Percentiles rank a stretch among this genome's conserved stretches.
Evolutionary conservation across 495 filamentous ascomycete species (phyloP).

Genomic region (Elasticomyces elasticus): DNA sequence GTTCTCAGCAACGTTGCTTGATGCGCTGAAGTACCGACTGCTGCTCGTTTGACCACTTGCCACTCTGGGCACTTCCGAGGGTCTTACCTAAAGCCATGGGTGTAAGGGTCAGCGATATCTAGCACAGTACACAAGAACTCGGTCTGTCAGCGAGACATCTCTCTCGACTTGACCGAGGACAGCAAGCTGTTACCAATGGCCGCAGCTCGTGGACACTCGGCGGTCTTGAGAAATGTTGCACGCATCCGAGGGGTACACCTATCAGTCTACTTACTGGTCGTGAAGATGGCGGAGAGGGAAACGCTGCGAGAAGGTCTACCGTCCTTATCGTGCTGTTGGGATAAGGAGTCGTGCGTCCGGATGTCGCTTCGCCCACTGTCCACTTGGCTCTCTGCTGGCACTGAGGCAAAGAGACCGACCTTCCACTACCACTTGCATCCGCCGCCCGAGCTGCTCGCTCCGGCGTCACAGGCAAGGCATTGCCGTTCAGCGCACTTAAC

Average conservation of each 20-base stretch:
- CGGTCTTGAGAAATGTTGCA: no score
- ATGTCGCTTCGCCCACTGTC: not conserved
- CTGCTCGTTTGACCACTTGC: not conserved
- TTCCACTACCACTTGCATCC: not conserved
- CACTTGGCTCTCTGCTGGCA: not conserved
- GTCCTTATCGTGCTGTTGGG: not conserved
- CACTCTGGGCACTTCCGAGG: not conserved
- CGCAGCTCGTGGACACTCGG: no score
- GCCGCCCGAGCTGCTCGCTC: not conserved
- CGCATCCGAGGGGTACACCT: no score
- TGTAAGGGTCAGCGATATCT: no score
- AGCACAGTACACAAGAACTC: no score
- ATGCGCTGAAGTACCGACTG: slow-evolving; percentile 17
- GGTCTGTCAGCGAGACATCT: no score
- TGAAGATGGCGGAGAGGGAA: not conserved
- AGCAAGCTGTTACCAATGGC: no score
- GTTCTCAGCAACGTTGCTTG: not conserved
- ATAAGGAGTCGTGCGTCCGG: not conserved
- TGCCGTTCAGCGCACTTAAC: slow-evolving; percentile 1
- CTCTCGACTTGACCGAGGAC: no score
- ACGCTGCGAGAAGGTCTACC: not conserved
- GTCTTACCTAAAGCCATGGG: no score
- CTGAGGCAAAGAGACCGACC: slow-evolving; percentile 7
- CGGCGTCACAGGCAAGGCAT: slow-evolving; percentile 9
- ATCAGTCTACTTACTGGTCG: no score